A percentile compares a stretch with the other conserved stretches of the same genome.
Conservation (phyloP, 768 basidiomycete species). For the Dendrothele bispora region DNA sequence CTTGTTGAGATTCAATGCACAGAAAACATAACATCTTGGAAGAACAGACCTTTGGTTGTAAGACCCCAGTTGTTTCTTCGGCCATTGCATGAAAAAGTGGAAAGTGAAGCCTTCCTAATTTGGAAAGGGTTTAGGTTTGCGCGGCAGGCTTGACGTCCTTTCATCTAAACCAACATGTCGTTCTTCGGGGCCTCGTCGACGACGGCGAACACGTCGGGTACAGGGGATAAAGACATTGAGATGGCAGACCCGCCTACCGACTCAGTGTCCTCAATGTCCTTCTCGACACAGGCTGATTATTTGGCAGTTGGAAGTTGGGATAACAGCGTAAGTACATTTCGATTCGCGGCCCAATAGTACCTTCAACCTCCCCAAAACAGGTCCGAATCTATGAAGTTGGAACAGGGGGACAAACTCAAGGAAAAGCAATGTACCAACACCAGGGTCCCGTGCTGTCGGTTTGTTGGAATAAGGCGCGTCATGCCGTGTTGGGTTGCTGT, state of each 20-base stretch:
- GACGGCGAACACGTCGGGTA: conserved; percentile 33
- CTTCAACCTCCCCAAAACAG: too few species aligned
- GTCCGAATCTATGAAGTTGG: conserved; percentile 93
- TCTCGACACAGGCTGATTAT: conserved; percentile 84
- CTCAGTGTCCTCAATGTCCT: conserved; percentile 82
- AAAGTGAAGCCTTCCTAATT: too few species aligned
- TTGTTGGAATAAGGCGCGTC: conserved; percentile 86
- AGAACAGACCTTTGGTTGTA: too few species aligned
- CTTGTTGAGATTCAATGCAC: not conserved
- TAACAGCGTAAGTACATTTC: conserved; percentile 66
- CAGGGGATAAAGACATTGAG: conserved; percentile 76
- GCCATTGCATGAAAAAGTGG: too few species aligned
- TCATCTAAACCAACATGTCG: too few species aligned
- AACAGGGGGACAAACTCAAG: conserved; percentile 74
- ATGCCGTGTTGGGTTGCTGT: not conserved
- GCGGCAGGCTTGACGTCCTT: too few species aligned
- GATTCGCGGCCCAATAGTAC: too few species aligned
- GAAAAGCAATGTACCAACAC: conserved; percentile 88
- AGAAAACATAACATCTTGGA: too few species aligned
- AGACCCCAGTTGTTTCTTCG: too few species aligned
- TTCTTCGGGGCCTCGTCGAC: conserved; percentile 37
- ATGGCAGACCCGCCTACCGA: conserved; percentile 80
- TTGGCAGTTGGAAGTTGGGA: conserved; percentile 95
- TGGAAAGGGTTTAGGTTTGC: too few species aligned
- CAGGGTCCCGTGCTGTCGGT: conserved; percentile 87